Evolutionary conservation across 352 stramenopile genomes (phyloP), one percentile per base, ranked within the genome.

Genomic region (Globisporangium orthogonon): DNA sequence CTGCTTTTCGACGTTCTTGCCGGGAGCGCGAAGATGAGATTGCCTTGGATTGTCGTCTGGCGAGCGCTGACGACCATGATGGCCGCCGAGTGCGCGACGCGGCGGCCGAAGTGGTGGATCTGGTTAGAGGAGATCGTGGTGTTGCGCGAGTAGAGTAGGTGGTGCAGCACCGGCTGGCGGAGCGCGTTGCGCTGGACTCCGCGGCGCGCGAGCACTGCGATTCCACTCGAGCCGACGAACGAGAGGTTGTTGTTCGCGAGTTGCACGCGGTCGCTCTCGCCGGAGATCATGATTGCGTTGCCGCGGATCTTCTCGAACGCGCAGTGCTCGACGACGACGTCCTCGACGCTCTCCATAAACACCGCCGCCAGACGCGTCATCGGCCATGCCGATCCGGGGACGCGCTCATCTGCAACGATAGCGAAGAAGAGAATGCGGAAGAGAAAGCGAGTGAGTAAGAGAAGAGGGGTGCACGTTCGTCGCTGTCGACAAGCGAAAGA

Each of bases 121-220:
- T 89, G 78, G 54, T 92, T 92, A 54, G 70, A 87, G n/a, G 78
- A 86, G 14, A 92, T 54, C 43, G 79, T 87, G 17, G 76, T 54
- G 4, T 59, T 54, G 0, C 65, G 67, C 2, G 78, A 72, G 14
- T 68, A 65, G 17, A 92, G 60, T 5, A 87, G 50, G 18, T 79
- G 67, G 3, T 53, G 52, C 4, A 75, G 64, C 11, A 87, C 74
- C 7, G 60, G 48, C 0, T 65, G 47, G 3, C 52, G 56, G 47
- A 78, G 67, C n/a, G 76, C 69, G 43, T 83, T 86, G 46, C 57
- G 60, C 11, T 66, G 64, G 13, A 62, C 66, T 0, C 43, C 64
- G 9, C 62, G 54, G 2, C 78, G 65, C 11, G 70, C 56, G 15
- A 92, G 40, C 7, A 90, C 48, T 0, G 69, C 56, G 51, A 92